A percentile compares a stretch with the other conserved stretches of the same genome.
phyloP scores from a whole-genome alignment of 805 yeast species.

The Starmerella riodocensis region DNA sequence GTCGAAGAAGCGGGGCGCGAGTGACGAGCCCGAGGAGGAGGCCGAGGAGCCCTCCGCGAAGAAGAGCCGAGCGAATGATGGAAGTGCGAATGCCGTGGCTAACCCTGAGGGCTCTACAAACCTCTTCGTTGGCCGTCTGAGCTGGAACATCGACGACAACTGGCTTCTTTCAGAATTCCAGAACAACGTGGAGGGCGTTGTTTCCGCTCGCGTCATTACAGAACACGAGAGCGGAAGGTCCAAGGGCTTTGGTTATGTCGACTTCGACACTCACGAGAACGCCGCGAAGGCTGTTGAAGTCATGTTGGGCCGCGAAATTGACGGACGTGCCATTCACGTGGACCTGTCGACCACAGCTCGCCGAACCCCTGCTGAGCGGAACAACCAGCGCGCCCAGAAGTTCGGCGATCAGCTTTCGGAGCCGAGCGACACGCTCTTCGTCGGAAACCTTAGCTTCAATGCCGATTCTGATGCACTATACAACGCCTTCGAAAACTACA shows the following conservation, averaged over 20 bases:
- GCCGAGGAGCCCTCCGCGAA: slow-evolving; percentile 32
- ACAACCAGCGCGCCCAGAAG: slow-evolving; percentile 67
- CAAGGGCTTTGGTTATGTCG: slow-evolving; percentile 91
- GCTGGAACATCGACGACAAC: slow-evolving; percentile 94
- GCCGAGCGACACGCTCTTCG: slow-evolving; percentile 90
- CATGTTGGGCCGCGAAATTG: slow-evolving; percentile 87
- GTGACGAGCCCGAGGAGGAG: slow-evolving; percentile 20
- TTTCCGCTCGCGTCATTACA: slow-evolving; percentile 80
- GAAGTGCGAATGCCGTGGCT: slow-evolving; percentile 23
- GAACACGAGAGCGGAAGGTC: slow-evolving; percentile 89
- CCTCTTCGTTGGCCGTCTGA: slow-evolving; percentile 88
- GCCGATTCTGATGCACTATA: slow-evolving; percentile 69
- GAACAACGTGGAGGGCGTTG: slow-evolving; percentile 57
- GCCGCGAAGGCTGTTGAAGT: slow-evolving; percentile 81
- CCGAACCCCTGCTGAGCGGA: slow-evolving; percentile 37
- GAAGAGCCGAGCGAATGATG: slow-evolving; percentile 28
- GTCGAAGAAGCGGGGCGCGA: slow-evolving; percentile 21
- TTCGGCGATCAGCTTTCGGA: slow-evolving; percentile 83
- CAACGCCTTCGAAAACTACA: slow-evolving; percentile 56
- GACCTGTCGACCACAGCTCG: slow-evolving; percentile 81
- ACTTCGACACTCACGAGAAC: slow-evolving; percentile 58
- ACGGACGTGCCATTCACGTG: slow-evolving; percentile 90
- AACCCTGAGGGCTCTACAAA: slow-evolving; percentile 59
- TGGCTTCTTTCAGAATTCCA: slow-evolving; percentile 85
- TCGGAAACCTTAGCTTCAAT: slow-evolving; percentile 91